Percentiles rank a stretch among this genome's conserved stretches.
phyloP scores from a whole-genome alignment of 129 eudicot species.

The Flaveria bidentis region DNA sequence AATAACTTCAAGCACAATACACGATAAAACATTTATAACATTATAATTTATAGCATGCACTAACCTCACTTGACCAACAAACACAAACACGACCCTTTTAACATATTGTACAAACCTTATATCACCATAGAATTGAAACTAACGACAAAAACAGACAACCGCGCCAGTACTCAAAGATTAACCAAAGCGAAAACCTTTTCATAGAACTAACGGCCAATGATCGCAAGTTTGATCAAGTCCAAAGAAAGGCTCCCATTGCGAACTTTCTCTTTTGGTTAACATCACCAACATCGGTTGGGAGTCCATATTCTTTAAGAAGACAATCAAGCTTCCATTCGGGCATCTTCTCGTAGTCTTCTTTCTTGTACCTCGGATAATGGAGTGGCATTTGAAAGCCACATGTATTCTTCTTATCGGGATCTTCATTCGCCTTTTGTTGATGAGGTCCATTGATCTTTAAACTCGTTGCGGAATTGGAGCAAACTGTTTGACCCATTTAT shows the following conservation, averaged over 20 bases:
- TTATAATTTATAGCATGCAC: neutral
- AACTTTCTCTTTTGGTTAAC: conserved; percentile 55
- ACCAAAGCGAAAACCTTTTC: neutral
- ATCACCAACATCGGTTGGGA: conserved; percentile 44
- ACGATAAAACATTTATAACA: neutral
- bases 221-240: conserved; percentile 31
- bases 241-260: conserved; percentile 68
- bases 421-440: conserved; percentile 14
- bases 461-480: conserved; percentile 10
- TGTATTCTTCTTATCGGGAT: neutral
- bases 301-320: conserved; percentile 57
- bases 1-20: neutral
- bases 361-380: conserved; percentile 56
- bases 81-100: neutral
- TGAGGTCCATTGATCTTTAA: conserved; percentile 12
- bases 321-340: conserved; percentile 60
- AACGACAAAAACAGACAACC: neutral
- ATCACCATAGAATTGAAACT: neutral
- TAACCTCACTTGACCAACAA: neutral
- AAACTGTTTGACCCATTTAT: conserved; percentile 30
- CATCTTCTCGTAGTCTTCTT: conserved; percentile 56
- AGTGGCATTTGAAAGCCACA: conserved; percentile 60
- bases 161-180: neutral
- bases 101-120: neutral
- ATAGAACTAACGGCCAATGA: neutral